Base-by-base conservation (phyloP, 805 yeast genomes). In the Lipomyces yamadae region DNA sequence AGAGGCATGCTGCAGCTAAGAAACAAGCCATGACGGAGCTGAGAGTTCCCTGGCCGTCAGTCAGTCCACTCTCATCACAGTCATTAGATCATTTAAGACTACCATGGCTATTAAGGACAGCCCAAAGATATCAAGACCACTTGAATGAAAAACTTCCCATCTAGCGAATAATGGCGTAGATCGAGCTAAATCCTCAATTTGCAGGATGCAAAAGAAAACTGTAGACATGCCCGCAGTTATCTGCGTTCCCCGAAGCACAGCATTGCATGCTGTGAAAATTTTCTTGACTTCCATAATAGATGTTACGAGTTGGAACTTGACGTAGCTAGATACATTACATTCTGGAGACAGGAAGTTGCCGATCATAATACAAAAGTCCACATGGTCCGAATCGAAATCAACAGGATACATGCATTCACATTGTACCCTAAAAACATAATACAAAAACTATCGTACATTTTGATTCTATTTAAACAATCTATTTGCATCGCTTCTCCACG, bases 401-500 rank as follows among this genome's bases (percentile, higher is more conserved):
- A 30, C n/a, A 29, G 42, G 24, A 63, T 13, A 39, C 29, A 48
- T 15, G 58, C 37, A 60, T 24, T 53, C 52, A 29, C 45, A 65
- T 32, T 5, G 15, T 32, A 29, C 6, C 58, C 30, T 11, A 15
- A 7, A 32, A 50, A 33, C n/a, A 45, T 45, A 13, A 7, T 52
- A 55, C 33, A 32, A 30, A 50, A 13, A 7, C 29, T 65, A 65
- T 61, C 60, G 62, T 65, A 65, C 68, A 65, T 24, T 35, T 30
- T 24, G 11, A 11, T 35, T 29, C 29, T 34, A 52, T 29, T 24
- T 29, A 11, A 35, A 11, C 45, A 3, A 32, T 37, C 68, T 74
- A 78, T 67, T 77, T 77, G 72, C 79, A 78, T 50, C 79, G 69
- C 70, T 78, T 79, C 66, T 78, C 81, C n/a, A 75, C 76, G 33